A percentile compares a stretch with the other conserved stretches of the same genome.
These are phyloP conservation scores for Waltergamsia citrina DNA, from an alignment of 2,329 filamentous ascomycete species.

Conservation along the genomic window DNA sequence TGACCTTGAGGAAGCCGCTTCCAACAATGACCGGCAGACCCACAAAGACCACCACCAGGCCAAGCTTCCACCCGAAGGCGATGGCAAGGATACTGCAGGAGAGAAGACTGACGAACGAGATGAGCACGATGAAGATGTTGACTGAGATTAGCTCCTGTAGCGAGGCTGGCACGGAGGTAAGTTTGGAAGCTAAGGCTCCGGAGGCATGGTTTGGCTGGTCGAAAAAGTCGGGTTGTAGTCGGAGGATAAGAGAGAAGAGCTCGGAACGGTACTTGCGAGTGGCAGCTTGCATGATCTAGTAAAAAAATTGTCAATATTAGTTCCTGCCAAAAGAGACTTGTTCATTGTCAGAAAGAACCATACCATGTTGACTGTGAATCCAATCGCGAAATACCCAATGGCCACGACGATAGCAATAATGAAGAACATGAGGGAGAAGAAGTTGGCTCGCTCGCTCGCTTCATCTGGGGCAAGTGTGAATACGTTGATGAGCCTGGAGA, in stretches of 20 bases:
- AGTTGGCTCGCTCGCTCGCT: constrained; percentile 63
- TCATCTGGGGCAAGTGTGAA: constrained; percentile 37
- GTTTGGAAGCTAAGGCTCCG: constrained; percentile 81
- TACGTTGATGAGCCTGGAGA: constrained; percentile 74
- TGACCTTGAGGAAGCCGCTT: constrained; percentile 83
- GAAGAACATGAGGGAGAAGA: constrained; percentile 84
- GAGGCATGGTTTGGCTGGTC: constrained; percentile 83
- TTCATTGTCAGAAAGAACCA: not conserved
- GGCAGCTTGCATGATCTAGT: constrained; percentile 67
- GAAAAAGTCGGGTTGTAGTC: constrained; percentile 89
- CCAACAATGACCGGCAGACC: constrained; percentile 68
- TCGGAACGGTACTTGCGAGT: constrained; percentile 73
- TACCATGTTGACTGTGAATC: constrained; percentile 59
- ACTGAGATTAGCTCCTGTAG: constrained; percentile 72
- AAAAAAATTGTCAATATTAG: no score
- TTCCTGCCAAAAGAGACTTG: not conserved
- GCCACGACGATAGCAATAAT: constrained; percentile 72
- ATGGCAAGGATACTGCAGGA: constrained; percentile 61
- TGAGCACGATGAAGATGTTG: constrained; percentile 66
- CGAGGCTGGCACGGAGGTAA: constrained; percentile 79
- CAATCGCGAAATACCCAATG: constrained; percentile 58
- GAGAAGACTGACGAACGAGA: constrained; percentile 70
- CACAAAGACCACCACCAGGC: constrained; percentile 70
- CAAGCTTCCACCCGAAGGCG: constrained; percentile 80
- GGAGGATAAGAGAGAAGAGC: constrained; percentile 79